Evolutionary conservation across 768 basidiomycete genomes (phyloP), one percentile per base, ranked within the genome.

Genomic region (Mycena rosella): DNA sequence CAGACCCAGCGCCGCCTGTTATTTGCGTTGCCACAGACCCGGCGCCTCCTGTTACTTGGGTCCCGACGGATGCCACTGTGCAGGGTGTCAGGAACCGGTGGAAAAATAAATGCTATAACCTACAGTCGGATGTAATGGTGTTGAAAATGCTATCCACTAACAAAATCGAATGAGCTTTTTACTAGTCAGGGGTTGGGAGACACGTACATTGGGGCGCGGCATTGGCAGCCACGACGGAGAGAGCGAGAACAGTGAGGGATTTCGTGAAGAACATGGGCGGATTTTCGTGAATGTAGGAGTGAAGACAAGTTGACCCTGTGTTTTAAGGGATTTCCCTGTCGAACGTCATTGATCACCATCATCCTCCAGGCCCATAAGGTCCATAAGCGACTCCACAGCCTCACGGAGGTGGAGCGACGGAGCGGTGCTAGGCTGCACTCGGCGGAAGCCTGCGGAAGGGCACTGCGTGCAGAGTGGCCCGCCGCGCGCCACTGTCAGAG

Each of bases 61-160:
- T 26, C 24, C 6, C 45, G 9, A 47, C 24, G 5, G 45, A 47
- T 5, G 22, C 45, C 3, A 26, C 45, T 45, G n/a, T 7, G 5
- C 4, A 15, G 17, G 4, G 10, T 4, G 38, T 40, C 17, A 4
- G 38, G 17, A 34, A 6, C 32, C 13, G 38, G 3, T 17, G 8
- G 14, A 20, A 27, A 15, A 32, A 3, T 5, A 17, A 30, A 6
- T 27, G 7, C 26, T 5, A 45, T n/a, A 10, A 71, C 76, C 53
- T 60, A 82, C 81, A 71, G 73, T 73, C 73, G 42, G 84, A 80
- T 15, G 82, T 81, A 22, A 81, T 55, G 9, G 81, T 80, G 58
- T 80, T 72, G 34, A 88, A 70, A 26, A 81, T 70, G 68, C 79
- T 81, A 54, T 68, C 79, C 64, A 87, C 80, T 81, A 62, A 34